A percentile compares a stretch with the other conserved stretches of the same genome.
Evolutionary conservation across 2,329 filamentous ascomycete genomes (phyloP).

Genomic region (Colletotrichum lini): DNA sequence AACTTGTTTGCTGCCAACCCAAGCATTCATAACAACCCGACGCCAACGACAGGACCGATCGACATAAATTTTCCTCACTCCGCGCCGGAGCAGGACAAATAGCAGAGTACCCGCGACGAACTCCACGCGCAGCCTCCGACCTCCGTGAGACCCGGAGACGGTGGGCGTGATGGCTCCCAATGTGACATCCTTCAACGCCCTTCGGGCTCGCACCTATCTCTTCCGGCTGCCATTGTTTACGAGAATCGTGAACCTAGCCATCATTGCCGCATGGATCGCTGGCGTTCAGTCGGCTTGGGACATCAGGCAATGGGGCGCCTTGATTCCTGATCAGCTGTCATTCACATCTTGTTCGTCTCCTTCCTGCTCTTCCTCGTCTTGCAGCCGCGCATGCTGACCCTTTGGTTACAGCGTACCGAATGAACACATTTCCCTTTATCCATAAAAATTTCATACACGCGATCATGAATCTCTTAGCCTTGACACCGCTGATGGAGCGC

Average conservation of each 20-base stretch:
- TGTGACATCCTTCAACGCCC: slow-evolving; percentile 71
- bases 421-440: slow-evolving; percentile 93
- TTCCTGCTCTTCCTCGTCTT: neutral
- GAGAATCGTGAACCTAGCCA: slow-evolving; percentile 75
- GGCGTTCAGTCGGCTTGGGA: slow-evolving; percentile 80
- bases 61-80: neutral
- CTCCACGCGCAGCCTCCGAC: neutral
- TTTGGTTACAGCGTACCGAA: slow-evolving; percentile 80
- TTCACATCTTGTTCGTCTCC: slow-evolving; percentile 76
- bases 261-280: slow-evolving; percentile 71
- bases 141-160: slow-evolving; percentile 9
- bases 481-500: slow-evolving; percentile 90
- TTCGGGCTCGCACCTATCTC: slow-evolving; percentile 84
- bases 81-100: neutral
- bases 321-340: slow-evolving; percentile 83
- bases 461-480: slow-evolving; percentile 82
- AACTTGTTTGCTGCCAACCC: slow-evolving; percentile 13
- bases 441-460: slow-evolving; percentile 87
- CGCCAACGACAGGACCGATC: neutral
- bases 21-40: slow-evolving; percentile 6
- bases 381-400: slow-evolving; percentile 4
- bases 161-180: slow-evolving; percentile 32
- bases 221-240: slow-evolving; percentile 91
- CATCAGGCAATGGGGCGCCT: slow-evolving; percentile 81
- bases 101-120: neutral